Evolutionary conservation across 768 basidiomycete species (phyloP).

Genomic region (Russula abietina): DNA sequence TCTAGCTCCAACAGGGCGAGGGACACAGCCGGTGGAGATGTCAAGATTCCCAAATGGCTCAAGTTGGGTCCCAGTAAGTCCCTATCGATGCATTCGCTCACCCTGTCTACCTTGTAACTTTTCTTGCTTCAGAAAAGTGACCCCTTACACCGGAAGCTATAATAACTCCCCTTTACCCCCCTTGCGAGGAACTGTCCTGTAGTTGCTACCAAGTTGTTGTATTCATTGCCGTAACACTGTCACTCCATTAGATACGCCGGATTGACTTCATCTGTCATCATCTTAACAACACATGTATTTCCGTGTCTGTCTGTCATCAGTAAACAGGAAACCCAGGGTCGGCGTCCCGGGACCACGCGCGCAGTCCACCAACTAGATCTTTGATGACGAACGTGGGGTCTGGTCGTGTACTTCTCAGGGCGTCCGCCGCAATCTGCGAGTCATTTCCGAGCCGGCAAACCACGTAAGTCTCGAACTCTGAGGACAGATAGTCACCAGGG

Average conservation of each 20-base stretch:
- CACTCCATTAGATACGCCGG: conserved; percentile 13
- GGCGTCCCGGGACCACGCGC: conserved; percentile 71
- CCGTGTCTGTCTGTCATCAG: conserved; percentile 31
- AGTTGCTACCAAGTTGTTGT: not conserved
- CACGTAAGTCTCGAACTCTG: conserved; percentile 39
- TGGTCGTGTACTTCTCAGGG: conserved; percentile 39
- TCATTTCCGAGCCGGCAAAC: conserved; percentile 91
- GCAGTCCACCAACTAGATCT: conserved; percentile 78
- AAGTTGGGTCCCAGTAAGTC: conserved; percentile 43
- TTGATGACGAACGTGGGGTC: conserved; percentile 36
- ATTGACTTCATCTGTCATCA: conserved; percentile 4
- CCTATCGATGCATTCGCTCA: not conserved
- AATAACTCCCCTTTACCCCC: conserved; percentile 1
- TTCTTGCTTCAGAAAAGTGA: conserved; percentile 19
- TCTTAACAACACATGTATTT: conserved; percentile 17
- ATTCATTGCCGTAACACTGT: conserved; percentile 1
- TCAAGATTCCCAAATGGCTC: conserved; percentile 76
- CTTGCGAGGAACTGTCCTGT: not conserved
- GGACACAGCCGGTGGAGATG: conserved; percentile 31
- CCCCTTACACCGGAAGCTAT: conserved; percentile 10
- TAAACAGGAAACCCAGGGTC: conserved; percentile 79
- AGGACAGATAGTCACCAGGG: conserved; percentile 36
- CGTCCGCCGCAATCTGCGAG: conserved; percentile 79
- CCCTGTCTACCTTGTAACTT: not conserved
- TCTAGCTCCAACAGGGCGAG: conserved; percentile 10